Conservation (phyloP, 148 eudicot species). For the Limonium bicolor region DNA sequence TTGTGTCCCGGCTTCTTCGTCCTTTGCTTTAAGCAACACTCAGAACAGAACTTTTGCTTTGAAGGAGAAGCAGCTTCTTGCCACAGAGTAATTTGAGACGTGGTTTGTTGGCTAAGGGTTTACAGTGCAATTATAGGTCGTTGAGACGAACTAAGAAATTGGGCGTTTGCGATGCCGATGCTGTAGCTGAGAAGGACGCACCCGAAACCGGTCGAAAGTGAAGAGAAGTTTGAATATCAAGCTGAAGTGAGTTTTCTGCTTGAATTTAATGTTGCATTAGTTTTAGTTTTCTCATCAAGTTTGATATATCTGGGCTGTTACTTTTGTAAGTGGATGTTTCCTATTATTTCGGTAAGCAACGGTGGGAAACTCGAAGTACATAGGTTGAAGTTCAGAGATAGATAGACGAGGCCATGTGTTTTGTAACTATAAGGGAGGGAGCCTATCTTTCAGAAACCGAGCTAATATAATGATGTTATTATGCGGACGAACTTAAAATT, state of each 20-base stretch:
- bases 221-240: constrained; percentile 74
- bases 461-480: too few species aligned
- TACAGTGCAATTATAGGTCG: constrained; percentile 21
- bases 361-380: neutral
- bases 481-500: too few species aligned
- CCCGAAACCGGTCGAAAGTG: constrained; percentile 44
- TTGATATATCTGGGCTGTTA: too few species aligned
- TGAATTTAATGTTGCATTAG: neutral
- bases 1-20: constrained; percentile 27
- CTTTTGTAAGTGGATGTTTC: too few species aligned
- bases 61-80: constrained; percentile 30
- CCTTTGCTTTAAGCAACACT: constrained; percentile 14
- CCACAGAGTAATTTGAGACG: constrained; percentile 24
- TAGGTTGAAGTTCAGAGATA: neutral
- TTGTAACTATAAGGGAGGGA: too few species aligned
- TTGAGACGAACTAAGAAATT: constrained; percentile 25
- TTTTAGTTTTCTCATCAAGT: too few species aligned
- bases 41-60: constrained; percentile 11
- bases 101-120: constrained; percentile 20
- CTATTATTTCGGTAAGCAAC: too few species aligned
- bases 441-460: too few species aligned
- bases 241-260: constrained; percentile 89
- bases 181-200: constrained; percentile 72
- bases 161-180: constrained; percentile 56
- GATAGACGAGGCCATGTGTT: neutral